Evolutionary conservation across 208 protist genomes (phyloP).

Genomic region (Naegleria lovaniensis): DNA sequence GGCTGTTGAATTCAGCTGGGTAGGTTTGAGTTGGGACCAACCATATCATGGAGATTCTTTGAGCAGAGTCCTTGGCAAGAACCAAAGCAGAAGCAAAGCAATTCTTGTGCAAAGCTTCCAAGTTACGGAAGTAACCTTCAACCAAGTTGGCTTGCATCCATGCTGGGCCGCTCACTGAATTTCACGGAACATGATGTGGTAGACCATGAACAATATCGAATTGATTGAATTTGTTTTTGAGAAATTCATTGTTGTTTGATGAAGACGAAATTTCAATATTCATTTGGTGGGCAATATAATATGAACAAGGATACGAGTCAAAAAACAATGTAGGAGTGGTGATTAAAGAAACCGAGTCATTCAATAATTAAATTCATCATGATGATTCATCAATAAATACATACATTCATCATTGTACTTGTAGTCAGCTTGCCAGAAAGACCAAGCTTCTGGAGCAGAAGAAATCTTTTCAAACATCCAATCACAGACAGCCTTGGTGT

Average conservation of each 20-base stretch:
- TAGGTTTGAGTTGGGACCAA: not conserved
- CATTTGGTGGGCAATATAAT: too few relatives aligned
- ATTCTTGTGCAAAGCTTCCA: not conserved
- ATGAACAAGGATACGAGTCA: too few relatives aligned
- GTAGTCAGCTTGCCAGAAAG: not conserved
- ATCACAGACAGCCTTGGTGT: not conserved
- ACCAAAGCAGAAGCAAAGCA: not conserved
- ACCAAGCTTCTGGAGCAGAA: not conserved
- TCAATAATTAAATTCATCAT: too few relatives aligned
- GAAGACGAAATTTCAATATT: too few relatives aligned
- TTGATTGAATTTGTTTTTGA: too few relatives aligned
- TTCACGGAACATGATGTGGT: too few relatives aligned
- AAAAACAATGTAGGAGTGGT: too few relatives aligned
- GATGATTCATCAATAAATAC: too few relatives aligned
- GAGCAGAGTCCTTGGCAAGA: not conserved
- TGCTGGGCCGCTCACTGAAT: not conserved
- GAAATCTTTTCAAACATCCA: not conserved
- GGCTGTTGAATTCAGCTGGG: not conserved
- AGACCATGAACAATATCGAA: too few relatives aligned
- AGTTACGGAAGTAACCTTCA: not conserved
- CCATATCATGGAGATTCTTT: not conserved
- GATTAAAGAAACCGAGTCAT: too few relatives aligned
- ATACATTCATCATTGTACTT: not conserved
- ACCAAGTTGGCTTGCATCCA: not conserved
- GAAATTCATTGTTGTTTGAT: too few relatives aligned